phyloP scores from a whole-genome alignment of 176 grass and related monocot species.

The Aegilops tauschii region DNA sequence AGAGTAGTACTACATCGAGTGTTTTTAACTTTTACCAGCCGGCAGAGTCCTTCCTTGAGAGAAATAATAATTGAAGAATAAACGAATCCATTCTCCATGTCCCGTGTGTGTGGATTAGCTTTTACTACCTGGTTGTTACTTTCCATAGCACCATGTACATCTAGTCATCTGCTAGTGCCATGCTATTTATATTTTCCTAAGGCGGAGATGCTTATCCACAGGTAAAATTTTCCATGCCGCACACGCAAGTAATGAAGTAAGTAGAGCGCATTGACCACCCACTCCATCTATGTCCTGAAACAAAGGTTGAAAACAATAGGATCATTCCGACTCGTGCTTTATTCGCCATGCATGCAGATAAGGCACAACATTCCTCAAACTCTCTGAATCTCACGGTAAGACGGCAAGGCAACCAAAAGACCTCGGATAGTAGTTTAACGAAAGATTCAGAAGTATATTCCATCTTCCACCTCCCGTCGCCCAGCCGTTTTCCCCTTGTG shows the following conservation, averaged over 20 bases:
- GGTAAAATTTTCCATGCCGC: background rate
- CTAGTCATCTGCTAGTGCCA: background rate
- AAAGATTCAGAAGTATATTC: conserved; percentile 37
- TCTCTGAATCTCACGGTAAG: conserved; percentile 2
- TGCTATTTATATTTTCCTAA: background rate
- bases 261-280: background rate
- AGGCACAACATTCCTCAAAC: conserved; percentile 22
- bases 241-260: conserved; percentile 15
- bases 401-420: background rate
- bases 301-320: background rate
- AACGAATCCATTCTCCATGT: background rate
- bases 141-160: background rate
- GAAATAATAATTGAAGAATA: background rate
- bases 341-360: conserved; percentile 38
- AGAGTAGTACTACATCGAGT: background rate
- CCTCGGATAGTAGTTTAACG: conserved; percentile 11
- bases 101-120: background rate
- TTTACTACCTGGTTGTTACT: background rate
- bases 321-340: conserved; percentile 17
- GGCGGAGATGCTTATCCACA: conserved; percentile 23
- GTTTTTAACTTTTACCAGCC: background rate
- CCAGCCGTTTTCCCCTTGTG: conserved; percentile 28
- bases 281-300: background rate
- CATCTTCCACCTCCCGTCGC: background rate
- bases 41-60: background rate